Evolutionary conservation across 2,329 filamentous ascomycete species (phyloP).

Genomic region (Lasiodiplodia hormozganensis): DNA sequence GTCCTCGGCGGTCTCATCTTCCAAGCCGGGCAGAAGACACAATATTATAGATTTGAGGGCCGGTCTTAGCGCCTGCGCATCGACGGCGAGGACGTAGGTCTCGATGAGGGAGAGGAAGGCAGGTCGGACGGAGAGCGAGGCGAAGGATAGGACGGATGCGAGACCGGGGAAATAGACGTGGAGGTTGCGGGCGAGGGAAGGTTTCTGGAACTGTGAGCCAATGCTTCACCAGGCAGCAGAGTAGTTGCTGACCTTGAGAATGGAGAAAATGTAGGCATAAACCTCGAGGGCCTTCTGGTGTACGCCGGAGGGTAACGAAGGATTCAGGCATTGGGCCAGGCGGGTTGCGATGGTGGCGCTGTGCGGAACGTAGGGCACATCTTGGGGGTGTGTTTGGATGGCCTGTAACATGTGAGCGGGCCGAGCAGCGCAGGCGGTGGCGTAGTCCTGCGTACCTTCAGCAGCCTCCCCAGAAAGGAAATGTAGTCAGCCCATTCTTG

Average conservation of each 20-base stretch:
- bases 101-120: slow-evolving; percentile 86
- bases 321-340: slow-evolving; percentile 93
- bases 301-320: slow-evolving; percentile 89
- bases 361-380: slow-evolving; percentile 76
- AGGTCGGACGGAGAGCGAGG: slow-evolving; percentile 87
- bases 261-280: slow-evolving; percentile 85
- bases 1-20: slow-evolving; percentile 96
- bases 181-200: slow-evolving; percentile 81
- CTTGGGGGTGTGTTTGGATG: slow-evolving; percentile 82
- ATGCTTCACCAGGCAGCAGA: slow-evolving; percentile 66
- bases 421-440: not conserved
- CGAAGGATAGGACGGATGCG: slow-evolving; percentile 88
- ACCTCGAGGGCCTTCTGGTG: slow-evolving; percentile 97
- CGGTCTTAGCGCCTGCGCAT: slow-evolving; percentile 76
- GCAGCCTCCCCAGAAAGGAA: slow-evolving; percentile 86
- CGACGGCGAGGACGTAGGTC: slow-evolving; percentile 75
- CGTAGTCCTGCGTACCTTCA: slow-evolving; percentile 69
- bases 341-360: slow-evolving; percentile 86
- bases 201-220: slow-evolving; percentile 46
- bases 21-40: slow-evolving; percentile 86
- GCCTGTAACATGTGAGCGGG: slow-evolving; percentile 61
- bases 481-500: slow-evolving; percentile 99
- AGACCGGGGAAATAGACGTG: slow-evolving; percentile 89
- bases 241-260: slow-evolving; percentile 65
- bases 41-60: slow-evolving; percentile 90